These are phyloP conservation scores for Myxozyma mucilagina DNA, from an alignment of 805 yeast genomes.

Conservation along the genomic window DNA sequence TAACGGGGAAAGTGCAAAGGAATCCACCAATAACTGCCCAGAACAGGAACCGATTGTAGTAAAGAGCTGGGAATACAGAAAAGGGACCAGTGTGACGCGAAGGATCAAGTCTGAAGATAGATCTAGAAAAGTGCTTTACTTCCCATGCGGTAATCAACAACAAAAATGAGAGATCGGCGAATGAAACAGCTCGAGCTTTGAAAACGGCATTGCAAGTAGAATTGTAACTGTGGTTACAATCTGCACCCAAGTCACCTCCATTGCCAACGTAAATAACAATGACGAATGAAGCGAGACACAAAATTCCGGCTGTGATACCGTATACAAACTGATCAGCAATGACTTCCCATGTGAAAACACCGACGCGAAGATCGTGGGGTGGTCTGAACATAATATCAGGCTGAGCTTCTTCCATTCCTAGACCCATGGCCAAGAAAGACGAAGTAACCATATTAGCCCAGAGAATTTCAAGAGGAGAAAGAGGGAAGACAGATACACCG, in stretches of 20 bases:
- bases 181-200: constrained; percentile 73
- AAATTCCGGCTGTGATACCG: constrained; percentile 65
- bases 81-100: constrained; percentile 45
- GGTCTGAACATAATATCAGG: constrained; percentile 65
- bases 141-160: constrained; percentile 83
- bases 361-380: constrained; percentile 58
- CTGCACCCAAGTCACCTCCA: constrained; percentile 61
- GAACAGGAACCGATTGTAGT: constrained; percentile 74
- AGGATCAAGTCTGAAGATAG: constrained; percentile 58
- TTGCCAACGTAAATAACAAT: constrained; percentile 66
- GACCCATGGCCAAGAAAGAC: constrained; percentile 83
- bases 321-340: constrained; percentile 68
- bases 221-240: constrained; percentile 58
- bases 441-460: constrained; percentile 80
- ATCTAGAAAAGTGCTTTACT: constrained; percentile 69
- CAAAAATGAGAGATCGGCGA: constrained; percentile 85
- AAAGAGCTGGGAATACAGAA: constrained; percentile 53
- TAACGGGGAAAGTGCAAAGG: constrained; percentile 74
- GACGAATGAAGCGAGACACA: constrained; percentile 69
- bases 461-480: constrained; percentile 75
- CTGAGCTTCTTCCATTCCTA: constrained; percentile 67
- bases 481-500: constrained; percentile 75
- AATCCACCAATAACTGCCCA: constrained; percentile 79
- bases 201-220: constrained; percentile 62
- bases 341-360: constrained; percentile 67